phyloP scores from a whole-genome alignment of 371 early-diverging fungal species.

The Mucor irregularis region DNA sequence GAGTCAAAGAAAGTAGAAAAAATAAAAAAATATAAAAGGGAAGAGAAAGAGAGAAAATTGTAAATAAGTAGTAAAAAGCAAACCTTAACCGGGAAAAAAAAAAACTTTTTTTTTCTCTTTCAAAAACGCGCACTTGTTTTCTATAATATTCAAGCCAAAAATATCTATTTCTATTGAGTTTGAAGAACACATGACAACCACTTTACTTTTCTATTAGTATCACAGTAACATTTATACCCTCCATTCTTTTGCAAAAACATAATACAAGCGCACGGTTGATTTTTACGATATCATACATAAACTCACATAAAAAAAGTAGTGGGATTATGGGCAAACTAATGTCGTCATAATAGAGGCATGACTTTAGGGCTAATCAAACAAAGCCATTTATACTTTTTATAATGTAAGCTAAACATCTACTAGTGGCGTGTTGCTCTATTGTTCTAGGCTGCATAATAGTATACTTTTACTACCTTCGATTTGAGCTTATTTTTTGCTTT shows the following conservation, averaged over 20 bases:
- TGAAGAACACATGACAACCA: constrained; percentile 8
- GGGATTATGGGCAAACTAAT: not conserved
- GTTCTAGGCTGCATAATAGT: not conserved
- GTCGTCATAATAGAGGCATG: constrained; percentile 12
- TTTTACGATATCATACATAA: not conserved
- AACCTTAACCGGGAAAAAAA: constrained; percentile 6
- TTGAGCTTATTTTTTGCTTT: not conserved
- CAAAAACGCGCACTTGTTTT: constrained; percentile 1
- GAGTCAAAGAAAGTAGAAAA: not conserved
- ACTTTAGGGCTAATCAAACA: constrained; percentile 3
- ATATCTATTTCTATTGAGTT: constrained; percentile 1
- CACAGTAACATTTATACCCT: not conserved
- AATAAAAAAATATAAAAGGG: not conserved
- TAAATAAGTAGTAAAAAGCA: constrained; percentile 1
- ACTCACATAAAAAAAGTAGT: not conserved
- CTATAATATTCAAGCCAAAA: not conserved
- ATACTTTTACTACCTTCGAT: too few species aligned
- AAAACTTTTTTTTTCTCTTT: not conserved
- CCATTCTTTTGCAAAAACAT: not conserved
- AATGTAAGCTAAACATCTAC: not conserved
- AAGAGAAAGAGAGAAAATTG: constrained; percentile 7
- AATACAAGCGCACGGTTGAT: not conserved
- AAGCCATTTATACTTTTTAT: not conserved
- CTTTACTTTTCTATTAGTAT: not conserved
- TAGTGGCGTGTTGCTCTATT: too few species aligned